A percentile compares a stretch with the other conserved stretches of the same genome.
These are phyloP conservation scores for Bassia scoparia DNA, from an alignment of 148 eudicot species.

Conservation along the genomic window DNA sequence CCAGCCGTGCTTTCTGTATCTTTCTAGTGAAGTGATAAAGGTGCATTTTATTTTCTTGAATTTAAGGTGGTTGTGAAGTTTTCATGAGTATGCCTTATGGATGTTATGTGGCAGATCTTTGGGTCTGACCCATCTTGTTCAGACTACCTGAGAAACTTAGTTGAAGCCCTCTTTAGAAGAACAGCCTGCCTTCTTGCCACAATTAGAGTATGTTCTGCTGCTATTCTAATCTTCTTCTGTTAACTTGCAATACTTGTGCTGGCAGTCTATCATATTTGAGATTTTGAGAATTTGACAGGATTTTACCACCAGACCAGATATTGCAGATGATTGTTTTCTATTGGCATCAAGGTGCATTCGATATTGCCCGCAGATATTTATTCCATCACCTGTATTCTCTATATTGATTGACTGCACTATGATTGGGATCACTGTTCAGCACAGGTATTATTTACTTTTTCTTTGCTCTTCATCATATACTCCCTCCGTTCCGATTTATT, in stretches of 20 bases:
- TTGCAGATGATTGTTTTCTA: slow-evolving; percentile 97
- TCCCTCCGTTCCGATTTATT: too few species aligned
- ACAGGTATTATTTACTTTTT: slow-evolving; percentile 52
- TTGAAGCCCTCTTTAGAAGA: slow-evolving; percentile 86
- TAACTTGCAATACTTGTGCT: background rate
- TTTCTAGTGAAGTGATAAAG: slow-evolving; percentile 99
- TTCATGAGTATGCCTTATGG: slow-evolving; percentile 17
- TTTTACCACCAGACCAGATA: slow-evolving; percentile 84
- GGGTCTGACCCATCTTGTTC: slow-evolving; percentile 96
- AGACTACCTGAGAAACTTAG: slow-evolving; percentile 64
- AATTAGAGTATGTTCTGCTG: slow-evolving; percentile 49
- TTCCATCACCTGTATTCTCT: slow-evolving; percentile 72
- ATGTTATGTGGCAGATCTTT: slow-evolving; percentile 63
- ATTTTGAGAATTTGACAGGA: slow-evolving; percentile 51
- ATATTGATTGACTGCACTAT: slow-evolving; percentile 74
- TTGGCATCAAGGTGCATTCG: slow-evolving; percentile 96
- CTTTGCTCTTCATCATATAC: background rate
- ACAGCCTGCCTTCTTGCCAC: slow-evolving; percentile 74
- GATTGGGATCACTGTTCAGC: slow-evolving; percentile 93
- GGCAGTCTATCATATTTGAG: slow-evolving; percentile 13
- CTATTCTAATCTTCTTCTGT: background rate
- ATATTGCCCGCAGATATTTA: slow-evolving; percentile 88
- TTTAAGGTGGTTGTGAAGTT: slow-evolving; percentile 4
- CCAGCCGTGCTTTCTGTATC: slow-evolving; percentile 96
- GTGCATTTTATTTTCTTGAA: slow-evolving; percentile 27